These are phyloP conservation scores for Mycena chlorophos DNA, from an alignment of 768 basidiomycete genomes.

Conservation along the genomic window DNA sequence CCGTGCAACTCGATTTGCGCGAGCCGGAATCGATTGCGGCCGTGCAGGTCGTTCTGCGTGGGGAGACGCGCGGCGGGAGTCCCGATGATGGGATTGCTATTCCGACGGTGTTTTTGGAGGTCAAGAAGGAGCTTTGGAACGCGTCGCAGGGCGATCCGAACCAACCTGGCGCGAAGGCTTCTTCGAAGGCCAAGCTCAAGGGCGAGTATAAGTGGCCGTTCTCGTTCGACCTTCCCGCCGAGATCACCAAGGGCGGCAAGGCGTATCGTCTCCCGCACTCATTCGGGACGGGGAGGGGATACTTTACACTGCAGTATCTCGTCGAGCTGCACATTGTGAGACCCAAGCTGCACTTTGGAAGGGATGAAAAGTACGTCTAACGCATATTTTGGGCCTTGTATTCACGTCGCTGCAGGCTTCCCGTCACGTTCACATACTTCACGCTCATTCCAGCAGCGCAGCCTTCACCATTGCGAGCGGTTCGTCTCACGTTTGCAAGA, in stretches of 20 bases:
- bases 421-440: background rate
- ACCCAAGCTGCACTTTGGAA: background rate
- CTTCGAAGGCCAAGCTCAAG: background rate
- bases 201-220: constrained; percentile 3
- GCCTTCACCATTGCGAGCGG: background rate
- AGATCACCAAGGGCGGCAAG: background rate
- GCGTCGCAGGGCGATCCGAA: background rate
- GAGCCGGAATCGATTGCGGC: background rate
- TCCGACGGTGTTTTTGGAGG: background rate
- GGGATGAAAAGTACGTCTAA: background rate
- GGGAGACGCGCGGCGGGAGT: background rate
- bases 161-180: background rate
- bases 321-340: constrained; percentile 1
- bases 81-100: background rate
- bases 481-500: background rate
- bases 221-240: background rate
- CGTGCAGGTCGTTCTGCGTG: background rate
- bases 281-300: background rate
- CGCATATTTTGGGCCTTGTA: background rate
- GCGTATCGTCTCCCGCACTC: background rate
- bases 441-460: background rate
- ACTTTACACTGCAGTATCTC: background rate
- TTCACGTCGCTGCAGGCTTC: background rate
- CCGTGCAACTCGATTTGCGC: background rate
- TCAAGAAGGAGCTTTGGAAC: background rate